A percentile compares a stretch with the other conserved stretches of the same genome.
These are phyloP conservation scores for Mikania micrantha DNA, from an alignment of 129 eudicot species.

Conservation along the genomic window DNA sequence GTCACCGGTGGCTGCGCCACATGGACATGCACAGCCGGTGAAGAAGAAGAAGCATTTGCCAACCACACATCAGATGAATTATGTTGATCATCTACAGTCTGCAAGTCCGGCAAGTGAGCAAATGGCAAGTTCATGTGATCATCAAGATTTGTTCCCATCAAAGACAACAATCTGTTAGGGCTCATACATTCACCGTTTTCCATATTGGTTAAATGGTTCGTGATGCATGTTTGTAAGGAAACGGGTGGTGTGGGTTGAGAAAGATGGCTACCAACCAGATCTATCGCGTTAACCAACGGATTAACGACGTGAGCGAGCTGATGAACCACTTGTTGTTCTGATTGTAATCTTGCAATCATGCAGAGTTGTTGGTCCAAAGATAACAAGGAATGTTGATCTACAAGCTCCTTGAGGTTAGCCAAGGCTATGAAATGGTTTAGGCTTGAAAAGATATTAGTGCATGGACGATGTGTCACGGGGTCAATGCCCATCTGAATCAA, in stretches of 20 bases:
- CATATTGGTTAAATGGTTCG: constrained; percentile 8
- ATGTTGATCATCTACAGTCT: constrained; percentile 9
- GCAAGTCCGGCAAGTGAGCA: constrained; percentile 57
- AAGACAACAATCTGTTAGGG: constrained; percentile 10
- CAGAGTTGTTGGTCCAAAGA: constrained; percentile 55
- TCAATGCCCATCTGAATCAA: constrained; percentile 40
- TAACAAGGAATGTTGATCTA: constrained; percentile 31
- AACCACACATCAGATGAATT: constrained; percentile 36
- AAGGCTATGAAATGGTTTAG: constrained; percentile 35
- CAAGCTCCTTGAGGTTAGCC: constrained; percentile 30
- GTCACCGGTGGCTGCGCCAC: constrained; percentile 9
- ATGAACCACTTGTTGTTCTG: constrained; percentile 39
- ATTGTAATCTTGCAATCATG: constrained; percentile 43
- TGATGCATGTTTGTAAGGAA: neutral
- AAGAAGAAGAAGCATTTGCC: constrained; percentile 26
- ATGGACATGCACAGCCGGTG: constrained; percentile 18
- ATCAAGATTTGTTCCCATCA: constrained; percentile 8
- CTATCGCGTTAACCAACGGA: neutral
- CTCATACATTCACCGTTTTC: constrained; percentile 15
- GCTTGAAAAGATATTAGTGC: constrained; percentile 37
- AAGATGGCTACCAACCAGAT: constrained; percentile 21
- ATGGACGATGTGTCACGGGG: constrained; percentile 45
- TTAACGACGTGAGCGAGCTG: constrained; percentile 15
- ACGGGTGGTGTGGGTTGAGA: constrained; percentile 35
- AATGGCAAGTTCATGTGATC: constrained; percentile 25